Evolutionary conservation across 768 basidiomycete species (phyloP).

Genomic region (Gloeophyllum trabeum): DNA sequence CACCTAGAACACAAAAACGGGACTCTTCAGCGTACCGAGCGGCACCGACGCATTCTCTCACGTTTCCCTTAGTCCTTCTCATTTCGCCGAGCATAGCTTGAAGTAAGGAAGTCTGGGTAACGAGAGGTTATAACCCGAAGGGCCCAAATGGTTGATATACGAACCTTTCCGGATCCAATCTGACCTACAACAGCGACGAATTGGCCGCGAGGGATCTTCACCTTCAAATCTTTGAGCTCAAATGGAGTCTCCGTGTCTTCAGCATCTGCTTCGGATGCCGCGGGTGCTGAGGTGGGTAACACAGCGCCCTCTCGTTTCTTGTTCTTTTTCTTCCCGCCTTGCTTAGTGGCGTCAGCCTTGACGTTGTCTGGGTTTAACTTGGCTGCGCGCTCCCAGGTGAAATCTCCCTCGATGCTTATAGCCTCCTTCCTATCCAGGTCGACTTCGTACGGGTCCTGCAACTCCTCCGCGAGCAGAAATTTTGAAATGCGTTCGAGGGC

Average conservation of each 20-base stretch:
- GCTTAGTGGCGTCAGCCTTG: conserved; percentile 7
- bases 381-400: conserved; percentile 35
- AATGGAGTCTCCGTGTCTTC: conserved; percentile 33
- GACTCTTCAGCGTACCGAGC: not conserved
- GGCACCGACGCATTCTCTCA: not conserved
- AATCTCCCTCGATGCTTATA: conserved; percentile 36
- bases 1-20: conserved; percentile 3
- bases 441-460: conserved; percentile 32
- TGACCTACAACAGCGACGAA: conserved; percentile 67
- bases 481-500: conserved; percentile 35
- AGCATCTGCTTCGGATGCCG: conserved; percentile 8
- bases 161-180: conserved; percentile 63
- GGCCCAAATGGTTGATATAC: conserved; percentile 1
- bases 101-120: conserved; percentile 37
- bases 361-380: conserved; percentile 3
- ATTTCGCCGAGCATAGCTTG: conserved; percentile 58
- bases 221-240: conserved; percentile 31
- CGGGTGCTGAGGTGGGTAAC: conserved; percentile 6
- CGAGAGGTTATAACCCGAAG: not conserved
- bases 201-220: conserved; percentile 39
- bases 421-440: conserved; percentile 26
- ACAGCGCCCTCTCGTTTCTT: conserved; percentile 8
- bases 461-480: conserved; percentile 45
- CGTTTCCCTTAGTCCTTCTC: conserved; percentile 39
- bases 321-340: conserved; percentile 11